Conservation (phyloP, 495 filamentous ascomycete genomes). For the Rhypophila decipiens region DNA sequence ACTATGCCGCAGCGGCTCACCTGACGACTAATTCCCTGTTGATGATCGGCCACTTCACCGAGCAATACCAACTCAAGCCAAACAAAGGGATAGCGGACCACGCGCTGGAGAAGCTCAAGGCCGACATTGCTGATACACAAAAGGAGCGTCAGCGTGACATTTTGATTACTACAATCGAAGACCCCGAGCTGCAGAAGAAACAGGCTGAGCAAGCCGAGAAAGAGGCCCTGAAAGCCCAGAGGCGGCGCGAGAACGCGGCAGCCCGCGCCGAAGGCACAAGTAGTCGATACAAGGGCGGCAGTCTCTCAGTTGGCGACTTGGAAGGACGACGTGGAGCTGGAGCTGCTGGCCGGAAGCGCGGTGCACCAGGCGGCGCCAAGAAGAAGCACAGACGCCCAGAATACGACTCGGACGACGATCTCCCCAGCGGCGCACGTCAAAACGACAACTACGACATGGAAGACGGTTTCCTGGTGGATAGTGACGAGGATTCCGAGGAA, state of each 20-base stretch:
- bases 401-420: slow-evolving; percentile 59
- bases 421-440: slow-evolving; percentile 53
- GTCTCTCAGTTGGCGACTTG: slow-evolving; percentile 65
- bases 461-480: slow-evolving; percentile 70
- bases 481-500: slow-evolving; percentile 61
- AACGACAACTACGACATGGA: slow-evolving; percentile 83
- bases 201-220: slow-evolving; percentile 69
- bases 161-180: slow-evolving; percentile 57
- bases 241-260: slow-evolving; percentile 60
- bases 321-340: slow-evolving; percentile 44
- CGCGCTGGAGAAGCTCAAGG: slow-evolving; percentile 68
- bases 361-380: slow-evolving; percentile 32
- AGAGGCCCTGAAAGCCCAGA: slow-evolving; percentile 60
- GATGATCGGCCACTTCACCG: slow-evolving; percentile 72
- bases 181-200: slow-evolving; percentile 74
- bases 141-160: slow-evolving; percentile 42
- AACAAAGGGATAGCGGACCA: slow-evolving; percentile 66
- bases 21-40: slow-evolving; percentile 63
- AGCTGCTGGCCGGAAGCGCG: slow-evolving; percentile 36
- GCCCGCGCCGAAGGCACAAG: slow-evolving; percentile 54
- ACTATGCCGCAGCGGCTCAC: slow-evolving; percentile 72
- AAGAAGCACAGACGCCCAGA: slow-evolving; percentile 41
- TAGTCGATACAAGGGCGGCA: slow-evolving; percentile 44
- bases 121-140: slow-evolving; percentile 54
- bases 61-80: slow-evolving; percentile 65